A percentile compares a stretch with the other conserved stretches of the same genome.
Conservation (phyloP, 225 moss, liverwort and hornwort species). For the Physcomitrium patens region DNA sequence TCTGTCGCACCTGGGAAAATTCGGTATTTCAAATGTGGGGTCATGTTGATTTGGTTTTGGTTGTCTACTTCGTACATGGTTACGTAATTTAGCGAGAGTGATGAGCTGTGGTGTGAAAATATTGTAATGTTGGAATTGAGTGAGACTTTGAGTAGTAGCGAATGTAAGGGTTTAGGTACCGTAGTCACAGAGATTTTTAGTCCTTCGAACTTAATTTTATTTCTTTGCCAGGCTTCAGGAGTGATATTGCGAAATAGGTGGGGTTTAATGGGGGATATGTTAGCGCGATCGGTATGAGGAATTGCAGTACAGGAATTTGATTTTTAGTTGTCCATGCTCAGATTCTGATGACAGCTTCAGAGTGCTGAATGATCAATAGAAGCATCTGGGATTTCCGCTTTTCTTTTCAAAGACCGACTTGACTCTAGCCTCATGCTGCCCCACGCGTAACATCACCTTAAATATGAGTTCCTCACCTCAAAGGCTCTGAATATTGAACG, state of each 20-base stretch:
- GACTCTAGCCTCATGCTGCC: neutral
- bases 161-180: neutral
- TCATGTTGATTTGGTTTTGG: neutral
- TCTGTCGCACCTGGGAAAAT: neutral
- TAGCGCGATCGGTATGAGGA: neutral
- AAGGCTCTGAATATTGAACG: neutral
- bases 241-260: neutral
- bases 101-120: neutral
- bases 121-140: neutral
- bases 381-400: neutral
- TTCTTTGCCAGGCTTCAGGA: neutral
- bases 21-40: neutral
- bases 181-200: neutral
- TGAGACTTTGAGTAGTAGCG: neutral
- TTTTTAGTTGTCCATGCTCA: too few species aligned
- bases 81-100: neutral
- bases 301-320: neutral
- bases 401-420: neutral
- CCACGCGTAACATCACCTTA: neutral
- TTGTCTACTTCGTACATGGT: neutral
- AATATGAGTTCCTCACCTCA: too few species aligned
- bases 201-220: neutral
- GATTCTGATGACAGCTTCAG: too few species aligned
- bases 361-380: neutral
- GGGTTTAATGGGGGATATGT: neutral